Evolutionary conservation across 176 grass and related monocot genomes (phyloP), one percentile per base, ranked within the genome.

Genomic region (Hyparrhenia diplandra): DNA sequence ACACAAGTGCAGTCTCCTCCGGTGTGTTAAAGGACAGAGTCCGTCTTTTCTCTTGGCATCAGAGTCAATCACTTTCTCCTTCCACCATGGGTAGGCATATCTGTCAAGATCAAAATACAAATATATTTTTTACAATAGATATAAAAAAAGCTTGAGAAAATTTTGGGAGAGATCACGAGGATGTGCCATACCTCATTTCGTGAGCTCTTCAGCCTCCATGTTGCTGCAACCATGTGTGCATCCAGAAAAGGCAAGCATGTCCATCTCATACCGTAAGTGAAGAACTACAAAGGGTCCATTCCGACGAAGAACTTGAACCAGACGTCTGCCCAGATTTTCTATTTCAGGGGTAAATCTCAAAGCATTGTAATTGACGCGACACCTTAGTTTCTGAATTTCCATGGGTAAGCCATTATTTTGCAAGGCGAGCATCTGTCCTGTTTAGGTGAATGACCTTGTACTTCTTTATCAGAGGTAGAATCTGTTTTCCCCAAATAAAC

Each of bases 71-170:
- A 94, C 90, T 85, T 98, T 98, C 78, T 98, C 95, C 85, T 98
- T 98, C 95, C 95, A 98, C 95, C 95, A 98, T 54, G 92, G 95
- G 86, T 98, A 98, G 63, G 90, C 92, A 83, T 98, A 98, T 89
- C 95, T 98, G 80, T 17, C 57, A 47, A 84, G 42, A 57, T 79
- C 25, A 80, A n/a, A 77, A 58, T 29, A 74, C 8, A 82, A 69
- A 31, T 23, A 46, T n/a, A n/a, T 73, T 73, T 86, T 49, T 85
- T 40, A 77, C 13, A 36, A 41, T 13, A 28, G 27, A 32, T 25
- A n/a, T 32, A 57, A 77, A 36, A 65, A 60, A 25, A 37, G 23
- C 21, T 57, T 3, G 30, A 64, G 24, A 76, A 76, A 63, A 63
- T 64, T 77, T 35, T 82, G 16, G 36, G 71, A 21, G n/a, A 46